Evolutionary conservation across 306 rosid species (phyloP).

Genomic region (Pachyrhizus erosus): DNA sequence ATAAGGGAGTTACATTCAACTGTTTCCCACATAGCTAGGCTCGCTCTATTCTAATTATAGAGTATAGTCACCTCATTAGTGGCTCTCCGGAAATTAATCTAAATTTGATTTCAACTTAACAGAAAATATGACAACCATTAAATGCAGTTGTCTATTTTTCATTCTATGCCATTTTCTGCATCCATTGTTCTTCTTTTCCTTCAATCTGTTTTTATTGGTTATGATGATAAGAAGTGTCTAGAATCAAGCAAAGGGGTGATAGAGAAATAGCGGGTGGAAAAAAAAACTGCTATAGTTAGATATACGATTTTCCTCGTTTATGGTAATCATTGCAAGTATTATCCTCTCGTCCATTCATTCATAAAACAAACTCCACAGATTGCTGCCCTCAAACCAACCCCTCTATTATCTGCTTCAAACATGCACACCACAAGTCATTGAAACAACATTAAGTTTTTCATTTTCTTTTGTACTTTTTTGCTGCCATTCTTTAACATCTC

Average conservation of each 20-base stretch:
- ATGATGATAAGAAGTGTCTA: neutral
- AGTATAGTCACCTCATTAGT: conserved; percentile 38
- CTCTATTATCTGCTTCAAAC: conserved; percentile 47
- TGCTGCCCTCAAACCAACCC: neutral
- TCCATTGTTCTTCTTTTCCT: conserved; percentile 31
- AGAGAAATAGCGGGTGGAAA: conserved; percentile 42
- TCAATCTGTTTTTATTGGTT: neutral
- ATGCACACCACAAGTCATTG: conserved; percentile 44
- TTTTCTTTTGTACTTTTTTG: neutral
- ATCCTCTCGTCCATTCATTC: conserved; percentile 56
- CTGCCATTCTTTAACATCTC: conserved; percentile 30
- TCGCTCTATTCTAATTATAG: conserved; percentile 44
- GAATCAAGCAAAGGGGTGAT: conserved; percentile 24
- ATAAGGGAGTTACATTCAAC: neutral
- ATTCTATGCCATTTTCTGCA: conserved; percentile 6
- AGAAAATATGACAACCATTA: conserved; percentile 11
- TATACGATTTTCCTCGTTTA: conserved; percentile 39
- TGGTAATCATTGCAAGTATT: conserved; percentile 26
- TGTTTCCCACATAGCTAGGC: neutral
- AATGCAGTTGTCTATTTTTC: conserved; percentile 13
- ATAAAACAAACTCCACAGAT: conserved; percentile 42
- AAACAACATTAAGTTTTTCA: neutral
- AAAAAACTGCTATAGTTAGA: conserved; percentile 40
- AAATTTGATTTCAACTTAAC: conserved; percentile 25
- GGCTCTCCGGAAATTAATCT: conserved; percentile 44